phyloP scores from a whole-genome alignment of 2,329 filamentous ascomycete genomes.

The Microsporum ferrugineum region DNA sequence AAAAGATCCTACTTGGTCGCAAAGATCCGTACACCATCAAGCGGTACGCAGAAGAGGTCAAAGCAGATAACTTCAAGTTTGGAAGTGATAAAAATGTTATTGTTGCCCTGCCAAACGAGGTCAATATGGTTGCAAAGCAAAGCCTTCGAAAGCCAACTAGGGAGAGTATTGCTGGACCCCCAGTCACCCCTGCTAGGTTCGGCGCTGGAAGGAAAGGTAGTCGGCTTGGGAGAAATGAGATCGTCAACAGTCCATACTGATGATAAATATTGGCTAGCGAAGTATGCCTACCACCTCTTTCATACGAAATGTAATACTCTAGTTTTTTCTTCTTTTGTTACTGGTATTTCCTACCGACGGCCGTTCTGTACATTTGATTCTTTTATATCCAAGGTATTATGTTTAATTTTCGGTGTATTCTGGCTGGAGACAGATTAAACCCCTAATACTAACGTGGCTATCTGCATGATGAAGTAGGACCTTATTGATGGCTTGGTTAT shows the following conservation, averaged over 20 bases:
- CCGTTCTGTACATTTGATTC: not conserved
- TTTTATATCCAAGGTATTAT: not conserved
- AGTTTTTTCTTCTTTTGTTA: not conserved
- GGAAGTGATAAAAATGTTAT: constrained; percentile 97
- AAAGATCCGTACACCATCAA: constrained; percentile 95
- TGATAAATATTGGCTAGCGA: not conserved
- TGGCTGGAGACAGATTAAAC: not conserved
- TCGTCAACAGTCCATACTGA: constrained; percentile 63
- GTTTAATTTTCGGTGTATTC: not conserved
- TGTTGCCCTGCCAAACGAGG: constrained; percentile 89
- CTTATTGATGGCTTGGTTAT: not conserved
- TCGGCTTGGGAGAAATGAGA: constrained; percentile 58
- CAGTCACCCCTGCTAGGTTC: constrained; percentile 39
- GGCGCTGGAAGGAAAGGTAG: constrained; percentile 38
- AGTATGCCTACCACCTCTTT: not conserved
- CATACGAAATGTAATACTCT: not conserved
- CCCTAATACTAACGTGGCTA: not conserved
- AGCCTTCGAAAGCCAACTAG: constrained; percentile 77
- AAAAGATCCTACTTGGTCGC: constrained; percentile 68
- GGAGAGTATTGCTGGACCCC: constrained; percentile 69
- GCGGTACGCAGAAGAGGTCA: constrained; percentile 87
- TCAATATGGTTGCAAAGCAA: constrained; percentile 89
- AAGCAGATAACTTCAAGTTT: constrained; percentile 97
- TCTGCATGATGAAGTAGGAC: not conserved
- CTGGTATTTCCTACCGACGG: not conserved